Conservation (phyloP, 495 filamentous ascomycete species). For the Beverwykella pulmonaria region DNA sequence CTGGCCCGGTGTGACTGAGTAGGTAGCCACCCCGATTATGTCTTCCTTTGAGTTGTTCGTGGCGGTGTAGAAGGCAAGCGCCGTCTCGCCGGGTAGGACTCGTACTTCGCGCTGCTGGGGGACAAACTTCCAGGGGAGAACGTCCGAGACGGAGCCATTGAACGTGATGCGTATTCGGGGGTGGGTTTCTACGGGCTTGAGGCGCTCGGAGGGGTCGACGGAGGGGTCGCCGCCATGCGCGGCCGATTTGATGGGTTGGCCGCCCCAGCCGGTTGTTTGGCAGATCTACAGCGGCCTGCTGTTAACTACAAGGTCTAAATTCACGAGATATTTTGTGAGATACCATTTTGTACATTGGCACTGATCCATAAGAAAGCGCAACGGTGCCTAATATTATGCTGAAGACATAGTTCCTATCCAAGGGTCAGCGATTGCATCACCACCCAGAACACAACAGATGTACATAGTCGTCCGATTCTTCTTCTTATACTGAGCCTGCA, state of each 20-base stretch:
- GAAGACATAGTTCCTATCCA: slow-evolving; percentile 73
- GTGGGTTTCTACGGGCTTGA: slow-evolving; percentile 76
- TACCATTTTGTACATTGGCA: slow-evolving; percentile 98
- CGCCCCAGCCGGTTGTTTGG: slow-evolving; percentile 93
- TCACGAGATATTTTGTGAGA: slow-evolving; percentile 14
- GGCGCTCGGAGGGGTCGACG: slow-evolving; percentile 68
- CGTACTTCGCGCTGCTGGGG: slow-evolving; percentile 97
- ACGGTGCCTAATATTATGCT: slow-evolving; percentile 88
- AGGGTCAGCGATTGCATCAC: slow-evolving; percentile 2
- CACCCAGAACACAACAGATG: slow-evolving; percentile 20
- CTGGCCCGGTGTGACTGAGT: slow-evolving; percentile 93
- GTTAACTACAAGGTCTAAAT: too few species aligned
- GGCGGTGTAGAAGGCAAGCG: slow-evolving; percentile 96
- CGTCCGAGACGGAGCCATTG: slow-evolving; percentile 89
- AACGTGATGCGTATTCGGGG: slow-evolving; percentile 94
- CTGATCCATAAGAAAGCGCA: slow-evolving; percentile 90
- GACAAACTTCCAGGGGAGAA: slow-evolving; percentile 95
- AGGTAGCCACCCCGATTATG: slow-evolving; percentile 97
- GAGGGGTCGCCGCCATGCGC: slow-evolving; percentile 62
- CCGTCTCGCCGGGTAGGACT: slow-evolving; percentile 93
- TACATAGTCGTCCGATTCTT: slow-evolving; percentile 65
- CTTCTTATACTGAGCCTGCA: slow-evolving; percentile 58
- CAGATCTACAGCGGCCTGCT: slow-evolving; percentile 67
- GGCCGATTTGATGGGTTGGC: slow-evolving; percentile 81
- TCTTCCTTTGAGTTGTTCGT: slow-evolving; percentile 86